Percentiles rank a stretch among this genome's conserved stretches.
These are phyloP conservation scores for Sequoia sempervirens DNA, from an alignment of 75 land plant genomes.

Conservation along the genomic window DNA sequence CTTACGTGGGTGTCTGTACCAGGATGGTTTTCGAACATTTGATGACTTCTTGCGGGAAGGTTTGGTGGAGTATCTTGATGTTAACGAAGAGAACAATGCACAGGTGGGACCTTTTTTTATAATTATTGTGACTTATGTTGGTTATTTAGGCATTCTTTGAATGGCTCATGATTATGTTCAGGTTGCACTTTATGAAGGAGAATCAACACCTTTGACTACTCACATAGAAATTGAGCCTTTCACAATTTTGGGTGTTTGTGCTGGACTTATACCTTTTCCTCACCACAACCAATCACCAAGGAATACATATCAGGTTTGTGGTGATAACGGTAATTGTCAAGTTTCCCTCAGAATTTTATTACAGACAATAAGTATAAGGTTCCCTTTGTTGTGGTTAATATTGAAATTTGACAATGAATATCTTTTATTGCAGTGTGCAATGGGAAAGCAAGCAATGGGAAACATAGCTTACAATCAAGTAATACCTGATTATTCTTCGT, in stretches of 20 bases:
- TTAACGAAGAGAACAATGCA: conserved; percentile 97
- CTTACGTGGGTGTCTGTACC: conserved; percentile 9
- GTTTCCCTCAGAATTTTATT: not conserved
- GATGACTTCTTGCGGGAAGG: conserved; percentile 91
- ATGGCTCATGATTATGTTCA: conserved; percentile 16
- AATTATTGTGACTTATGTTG: not conserved
- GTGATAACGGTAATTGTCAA: not conserved
- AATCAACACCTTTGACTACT: conserved; percentile 57
- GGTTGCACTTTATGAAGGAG: conserved; percentile 92
- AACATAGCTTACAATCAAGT: conserved; percentile 98
- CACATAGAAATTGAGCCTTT: conserved; percentile 98
- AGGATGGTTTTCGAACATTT: conserved; percentile 89
- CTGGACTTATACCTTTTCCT: conserved; percentile 96
- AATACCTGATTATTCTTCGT: not conserved
- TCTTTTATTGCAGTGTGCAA: conserved; percentile 79
- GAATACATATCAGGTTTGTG: conserved; percentile 88
- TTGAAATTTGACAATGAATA: not conserved
- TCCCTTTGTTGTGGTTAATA: conserved; percentile 9
- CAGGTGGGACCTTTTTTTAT: conserved; percentile 39
- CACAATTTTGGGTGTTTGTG: conserved; percentile 91
- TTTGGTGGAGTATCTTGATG: conserved; percentile 95
- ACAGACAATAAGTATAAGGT: not conserved
- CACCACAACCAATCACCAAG: conserved; percentile 99
- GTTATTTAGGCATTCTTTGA: not conserved
- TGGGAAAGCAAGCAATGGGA: conserved; percentile 99